Percentiles rank a stretch among this genome's conserved stretches.
Conservation (phyloP, 495 filamentous ascomycete species). For the Xylaria flabelliformis region DNA sequence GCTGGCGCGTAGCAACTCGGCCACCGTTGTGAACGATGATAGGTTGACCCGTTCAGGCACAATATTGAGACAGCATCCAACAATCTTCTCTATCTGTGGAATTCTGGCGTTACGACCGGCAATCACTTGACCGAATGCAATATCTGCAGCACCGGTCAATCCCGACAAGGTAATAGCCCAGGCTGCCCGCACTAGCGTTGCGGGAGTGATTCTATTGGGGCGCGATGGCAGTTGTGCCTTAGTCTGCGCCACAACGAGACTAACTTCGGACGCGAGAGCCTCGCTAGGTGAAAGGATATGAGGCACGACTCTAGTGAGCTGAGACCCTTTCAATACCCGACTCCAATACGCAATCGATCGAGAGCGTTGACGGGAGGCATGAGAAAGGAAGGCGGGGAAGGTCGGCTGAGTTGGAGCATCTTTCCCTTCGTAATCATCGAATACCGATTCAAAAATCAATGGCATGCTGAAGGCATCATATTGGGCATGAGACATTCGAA, state of each 20-base stretch:
- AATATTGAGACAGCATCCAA: conserved; percentile 61
- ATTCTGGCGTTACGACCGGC: conserved; percentile 62
- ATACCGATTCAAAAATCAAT: conserved; percentile 56
- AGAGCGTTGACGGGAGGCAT: conserved; percentile 29
- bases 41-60: conserved; percentile 64
- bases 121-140: conserved; percentile 63
- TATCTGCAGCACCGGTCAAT: conserved; percentile 50
- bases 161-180: conserved; percentile 63
- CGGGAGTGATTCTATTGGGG: conserved; percentile 55
- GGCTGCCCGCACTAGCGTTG: conserved; percentile 59
- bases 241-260: conserved; percentile 46
- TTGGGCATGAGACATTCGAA: conserved; percentile 72
- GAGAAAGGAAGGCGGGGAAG: conserved; percentile 63
- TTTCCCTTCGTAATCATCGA: conserved; percentile 62
- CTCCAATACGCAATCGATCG: conserved; percentile 1
- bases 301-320: conserved; percentile 27
- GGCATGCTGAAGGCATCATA: conserved; percentile 71
- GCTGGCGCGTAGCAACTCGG: conserved; percentile 59
- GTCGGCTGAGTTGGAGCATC: conserved; percentile 50
- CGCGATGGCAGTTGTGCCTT: conserved; percentile 39
- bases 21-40: conserved; percentile 10
- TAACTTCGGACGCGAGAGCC: conserved; percentile 27
- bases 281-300: conserved; percentile 31
- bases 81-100: conserved; percentile 57
- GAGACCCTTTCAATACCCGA: conserved; percentile 34